Conservation (phyloP, 129 eudicot species). For the Gnaphalium uliginosum region DNA sequence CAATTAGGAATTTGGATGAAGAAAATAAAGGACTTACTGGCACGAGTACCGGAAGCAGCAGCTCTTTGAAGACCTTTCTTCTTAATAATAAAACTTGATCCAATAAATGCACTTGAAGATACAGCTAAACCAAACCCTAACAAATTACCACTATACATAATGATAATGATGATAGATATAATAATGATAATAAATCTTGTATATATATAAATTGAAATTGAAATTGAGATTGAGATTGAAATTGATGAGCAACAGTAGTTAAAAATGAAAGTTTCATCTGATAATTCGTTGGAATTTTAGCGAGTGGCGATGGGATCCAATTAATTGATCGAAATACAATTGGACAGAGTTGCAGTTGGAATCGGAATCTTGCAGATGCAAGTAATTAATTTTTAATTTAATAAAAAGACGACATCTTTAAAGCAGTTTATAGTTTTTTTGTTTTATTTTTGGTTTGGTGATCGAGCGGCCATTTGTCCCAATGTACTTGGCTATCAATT, state of each 20-base stretch:
- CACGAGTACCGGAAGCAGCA: conserved; percentile 75
- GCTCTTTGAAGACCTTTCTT: conserved; percentile 93
- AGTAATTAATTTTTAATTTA: not conserved
- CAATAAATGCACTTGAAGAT: conserved; percentile 86
- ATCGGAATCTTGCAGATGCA: not conserved
- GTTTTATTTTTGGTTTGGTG: not conserved
- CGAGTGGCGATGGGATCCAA: not conserved
- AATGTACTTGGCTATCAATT: no score
- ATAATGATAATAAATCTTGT: not conserved
- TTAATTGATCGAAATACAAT: not conserved
- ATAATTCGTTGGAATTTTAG: not conserved
- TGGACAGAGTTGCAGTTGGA: not conserved
- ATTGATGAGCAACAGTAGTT: not conserved
- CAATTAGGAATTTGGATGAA: not conserved
- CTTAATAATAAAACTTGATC: conserved; percentile 89
- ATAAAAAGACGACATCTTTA: not conserved
- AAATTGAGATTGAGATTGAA: not conserved
- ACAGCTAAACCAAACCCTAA: conserved; percentile 83
- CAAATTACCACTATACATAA: conserved; percentile 67
- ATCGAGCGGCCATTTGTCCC: conserved; percentile 29
- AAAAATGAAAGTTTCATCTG: conserved; percentile 5
- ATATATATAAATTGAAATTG: conserved; percentile 5
- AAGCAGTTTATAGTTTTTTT: not conserved
- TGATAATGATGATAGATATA: conserved; percentile 2
- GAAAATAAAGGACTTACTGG: conserved; percentile 44